phyloP scores from a whole-genome alignment of 306 rosid genomes.

The Adenanthera pavonina region DNA sequence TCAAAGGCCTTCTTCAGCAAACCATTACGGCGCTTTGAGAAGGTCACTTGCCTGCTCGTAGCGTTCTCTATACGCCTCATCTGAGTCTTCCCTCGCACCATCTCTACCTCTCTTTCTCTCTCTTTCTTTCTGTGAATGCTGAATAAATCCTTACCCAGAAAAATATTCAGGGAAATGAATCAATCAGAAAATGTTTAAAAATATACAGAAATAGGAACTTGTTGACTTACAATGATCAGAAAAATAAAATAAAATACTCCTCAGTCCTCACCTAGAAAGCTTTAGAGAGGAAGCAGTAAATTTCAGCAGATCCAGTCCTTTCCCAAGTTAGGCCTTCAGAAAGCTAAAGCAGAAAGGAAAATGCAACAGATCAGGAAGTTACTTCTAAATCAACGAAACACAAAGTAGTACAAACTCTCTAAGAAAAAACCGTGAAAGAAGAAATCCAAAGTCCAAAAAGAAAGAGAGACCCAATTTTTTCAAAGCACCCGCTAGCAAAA shows the following conservation, averaged over 20 bases:
- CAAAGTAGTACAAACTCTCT: not conserved
- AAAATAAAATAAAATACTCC: not conserved
- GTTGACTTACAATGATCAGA: not conserved
- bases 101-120: conserved; percentile 31
- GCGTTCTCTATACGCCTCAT: conserved; percentile 86
- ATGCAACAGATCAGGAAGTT: conserved; percentile 16
- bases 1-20: conserved; percentile 89
- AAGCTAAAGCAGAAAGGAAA: conserved; percentile 26
- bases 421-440: not conserved
- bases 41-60: conserved; percentile 91
- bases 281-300: not conserved
- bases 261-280: conserved; percentile 2
- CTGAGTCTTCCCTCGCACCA: conserved; percentile 96
- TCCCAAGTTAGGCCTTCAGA: conserved; percentile 13
- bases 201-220: not conserved
- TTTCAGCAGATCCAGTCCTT: conserved; percentile 32
- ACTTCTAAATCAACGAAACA: not conserved
- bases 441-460: not conserved
- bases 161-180: not conserved
- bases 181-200: not conserved
- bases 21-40: conserved; percentile 84
- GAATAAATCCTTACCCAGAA: not conserved
- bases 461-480: not conserved
- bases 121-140: not conserved
- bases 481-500: not conserved